Evolutionary conservation across 176 grass and related monocot genomes (phyloP).

Genomic region (Panicum miliaceum): DNA sequence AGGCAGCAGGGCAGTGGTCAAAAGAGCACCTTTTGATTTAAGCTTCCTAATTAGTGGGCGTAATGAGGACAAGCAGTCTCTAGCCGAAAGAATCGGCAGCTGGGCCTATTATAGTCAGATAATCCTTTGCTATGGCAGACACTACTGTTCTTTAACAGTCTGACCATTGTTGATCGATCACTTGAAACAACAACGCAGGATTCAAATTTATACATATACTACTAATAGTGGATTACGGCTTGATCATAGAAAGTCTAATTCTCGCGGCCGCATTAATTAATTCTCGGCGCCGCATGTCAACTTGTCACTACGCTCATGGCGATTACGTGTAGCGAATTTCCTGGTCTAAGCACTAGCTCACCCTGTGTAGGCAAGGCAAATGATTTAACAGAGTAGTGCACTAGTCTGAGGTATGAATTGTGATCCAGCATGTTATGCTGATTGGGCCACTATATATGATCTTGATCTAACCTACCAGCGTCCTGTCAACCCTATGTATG

Average conservation of each 20-base stretch:
- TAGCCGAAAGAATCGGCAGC: conserved; percentile 40
- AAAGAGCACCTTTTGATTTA: conserved; percentile 43
- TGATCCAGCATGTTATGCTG: conserved; percentile 33
- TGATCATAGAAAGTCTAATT: conserved; percentile 24
- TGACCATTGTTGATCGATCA: not conserved
- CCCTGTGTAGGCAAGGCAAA: conserved; percentile 20
- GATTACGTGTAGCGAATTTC: conserved; percentile 52
- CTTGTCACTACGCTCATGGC: conserved; percentile 3
- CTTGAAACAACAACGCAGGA: conserved; percentile 18
- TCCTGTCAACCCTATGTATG: conserved; percentile 27
- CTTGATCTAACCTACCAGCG: conserved; percentile 10
- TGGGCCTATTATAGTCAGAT: conserved; percentile 40
- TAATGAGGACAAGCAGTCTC: conserved; percentile 51
- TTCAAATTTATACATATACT: not conserved
- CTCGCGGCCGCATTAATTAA: conserved; percentile 41
- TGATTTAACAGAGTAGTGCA: not conserved
- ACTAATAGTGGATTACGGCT: conserved; percentile 18
- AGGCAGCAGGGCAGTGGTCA: conserved; percentile 25
- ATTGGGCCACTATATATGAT: conserved; percentile 14
- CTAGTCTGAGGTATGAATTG: conserved; percentile 29
- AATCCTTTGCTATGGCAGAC: conserved; percentile 15
- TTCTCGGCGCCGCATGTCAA: conserved; percentile 50
- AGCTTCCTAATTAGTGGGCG: conserved; percentile 48
- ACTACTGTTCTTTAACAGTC: conserved; percentile 35
- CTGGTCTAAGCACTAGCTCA: conserved; percentile 7